A percentile compares a stretch with the other conserved stretches of the same genome.
phyloP scores from a whole-genome alignment of 2,329 filamentous ascomycete genomes.

The Pleurostoma richardsiae region DNA sequence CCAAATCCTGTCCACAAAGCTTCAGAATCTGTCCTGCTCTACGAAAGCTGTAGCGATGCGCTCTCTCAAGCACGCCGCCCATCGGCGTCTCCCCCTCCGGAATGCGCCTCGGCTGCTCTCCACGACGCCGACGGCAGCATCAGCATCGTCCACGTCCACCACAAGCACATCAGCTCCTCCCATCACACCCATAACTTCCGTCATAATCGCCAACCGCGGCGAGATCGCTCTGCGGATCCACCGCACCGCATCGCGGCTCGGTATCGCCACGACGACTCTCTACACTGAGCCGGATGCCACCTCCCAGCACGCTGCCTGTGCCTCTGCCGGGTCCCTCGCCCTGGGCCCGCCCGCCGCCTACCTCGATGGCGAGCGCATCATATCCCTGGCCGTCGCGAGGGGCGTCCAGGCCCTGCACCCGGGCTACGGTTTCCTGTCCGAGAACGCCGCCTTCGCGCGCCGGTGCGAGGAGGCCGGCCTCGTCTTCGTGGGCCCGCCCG shows the following conservation, averaged over 20 bases:
- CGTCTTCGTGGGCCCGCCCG: constrained; percentile 89
- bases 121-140: constrained; percentile 23
- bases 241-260: constrained; percentile 79
- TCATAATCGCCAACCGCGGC: constrained; percentile 93
- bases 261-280: constrained; percentile 88
- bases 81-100: constrained; percentile 33
- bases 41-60: constrained; percentile 36
- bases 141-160: constrained; percentile 25
- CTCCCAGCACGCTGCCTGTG: constrained; percentile 76
- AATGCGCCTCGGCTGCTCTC: constrained; percentile 13
- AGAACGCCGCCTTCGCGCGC: constrained; percentile 86
- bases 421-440: constrained; percentile 91
- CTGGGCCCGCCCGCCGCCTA: constrained; percentile 82
- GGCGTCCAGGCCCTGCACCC: constrained; percentile 91
- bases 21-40: background rate
- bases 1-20: no score
- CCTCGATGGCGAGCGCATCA: constrained; percentile 89
- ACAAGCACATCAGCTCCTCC: constrained; percentile 14
- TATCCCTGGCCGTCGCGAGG: constrained; percentile 77
- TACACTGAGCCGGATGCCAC: constrained; percentile 89
- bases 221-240: constrained; percentile 95
- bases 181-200: constrained; percentile 60
- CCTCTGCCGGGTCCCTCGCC: constrained; percentile 77
- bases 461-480: constrained; percentile 86
- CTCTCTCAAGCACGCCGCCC: constrained; percentile 45